phyloP scores from a whole-genome alignment of 2,329 filamentous ascomycete species.

The Alternaria triticimaculans region DNA sequence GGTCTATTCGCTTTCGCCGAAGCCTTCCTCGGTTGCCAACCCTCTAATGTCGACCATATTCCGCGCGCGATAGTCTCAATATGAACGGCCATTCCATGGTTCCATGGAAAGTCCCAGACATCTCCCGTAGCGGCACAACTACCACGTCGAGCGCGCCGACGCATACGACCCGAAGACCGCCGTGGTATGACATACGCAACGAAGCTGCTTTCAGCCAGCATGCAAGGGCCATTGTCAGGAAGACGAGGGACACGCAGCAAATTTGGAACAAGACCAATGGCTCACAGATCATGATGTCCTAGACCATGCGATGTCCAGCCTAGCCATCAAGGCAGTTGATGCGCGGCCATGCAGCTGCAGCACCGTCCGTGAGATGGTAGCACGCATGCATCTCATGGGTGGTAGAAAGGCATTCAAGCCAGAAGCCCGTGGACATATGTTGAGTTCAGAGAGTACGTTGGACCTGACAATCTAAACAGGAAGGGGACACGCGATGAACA shows the following conservation, averaged over 20 bases:
- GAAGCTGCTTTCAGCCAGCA: background rate
- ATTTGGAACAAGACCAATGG: background rate
- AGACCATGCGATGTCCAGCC: background rate
- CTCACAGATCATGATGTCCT: background rate
- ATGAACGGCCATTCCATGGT: background rate
- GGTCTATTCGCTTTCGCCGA: background rate
- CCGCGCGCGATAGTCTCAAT: background rate
- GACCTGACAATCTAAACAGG: background rate
- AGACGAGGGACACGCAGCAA: background rate
- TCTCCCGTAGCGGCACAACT: background rate
- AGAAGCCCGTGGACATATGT: constrained; percentile 38
- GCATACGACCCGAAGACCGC: background rate
- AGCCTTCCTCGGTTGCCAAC: background rate
- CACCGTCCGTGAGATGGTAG: background rate
- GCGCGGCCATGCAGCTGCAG: background rate
- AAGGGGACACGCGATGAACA: background rate
- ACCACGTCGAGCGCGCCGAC: background rate
- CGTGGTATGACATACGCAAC: background rate
- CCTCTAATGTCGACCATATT: background rate
- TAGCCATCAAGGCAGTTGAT: background rate
- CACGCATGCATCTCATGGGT: no score
- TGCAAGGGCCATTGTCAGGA: background rate
- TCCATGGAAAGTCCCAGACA: background rate
- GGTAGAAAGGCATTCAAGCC: constrained; percentile 31
- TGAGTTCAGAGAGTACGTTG: constrained; percentile 30